Evolutionary conservation across 164 flowering plant genomes (phyloP).

Genomic region (Piper betle): DNA sequence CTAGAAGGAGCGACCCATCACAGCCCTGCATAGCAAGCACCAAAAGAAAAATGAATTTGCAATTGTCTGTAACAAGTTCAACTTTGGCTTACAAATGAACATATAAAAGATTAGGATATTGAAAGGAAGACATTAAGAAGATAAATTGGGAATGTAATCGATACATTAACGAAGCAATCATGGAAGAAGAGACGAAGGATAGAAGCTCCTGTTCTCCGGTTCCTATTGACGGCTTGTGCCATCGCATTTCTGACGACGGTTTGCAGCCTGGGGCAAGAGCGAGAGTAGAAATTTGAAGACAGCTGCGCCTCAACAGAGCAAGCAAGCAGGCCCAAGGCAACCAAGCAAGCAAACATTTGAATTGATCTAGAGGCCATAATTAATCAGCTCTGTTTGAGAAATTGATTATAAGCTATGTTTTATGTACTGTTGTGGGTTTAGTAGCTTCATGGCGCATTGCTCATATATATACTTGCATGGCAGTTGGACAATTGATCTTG

Average conservation of each 20-base stretch:
- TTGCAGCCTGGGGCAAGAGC: slow-evolving; percentile 31
- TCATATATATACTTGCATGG: neutral
- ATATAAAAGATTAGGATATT: too few relatives aligned
- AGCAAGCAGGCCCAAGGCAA: slow-evolving; percentile 9
- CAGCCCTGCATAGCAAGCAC: slow-evolving; percentile 2
- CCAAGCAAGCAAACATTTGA: slow-evolving; percentile 2
- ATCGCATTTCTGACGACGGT: slow-evolving; percentile 23
- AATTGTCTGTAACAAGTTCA: neutral
- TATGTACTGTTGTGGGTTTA: neutral
- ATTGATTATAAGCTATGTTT: neutral
- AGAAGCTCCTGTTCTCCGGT: slow-evolving; percentile 17
- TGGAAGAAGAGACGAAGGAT: slow-evolving; percentile 19
- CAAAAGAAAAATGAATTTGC: neutral
- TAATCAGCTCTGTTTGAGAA: neutral
- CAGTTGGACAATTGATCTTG: neutral
- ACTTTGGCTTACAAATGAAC: neutral
- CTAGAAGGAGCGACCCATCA: slow-evolving; percentile 6
- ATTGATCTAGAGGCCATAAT: neutral
- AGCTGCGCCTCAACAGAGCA: slow-evolving; percentile 28
- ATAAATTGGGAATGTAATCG: neutral
- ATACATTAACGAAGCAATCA: slow-evolving; percentile 23
- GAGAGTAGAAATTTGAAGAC: slow-evolving; percentile 27
- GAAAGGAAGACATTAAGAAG: neutral
- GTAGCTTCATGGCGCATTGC: neutral
- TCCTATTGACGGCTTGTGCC: slow-evolving; percentile 14